Percentiles rank a stretch among this genome's conserved stretches.
These are phyloP conservation scores for Saturnispora sekii DNA, from an alignment of 805 yeast genomes.

Conservation along the genomic window DNA sequence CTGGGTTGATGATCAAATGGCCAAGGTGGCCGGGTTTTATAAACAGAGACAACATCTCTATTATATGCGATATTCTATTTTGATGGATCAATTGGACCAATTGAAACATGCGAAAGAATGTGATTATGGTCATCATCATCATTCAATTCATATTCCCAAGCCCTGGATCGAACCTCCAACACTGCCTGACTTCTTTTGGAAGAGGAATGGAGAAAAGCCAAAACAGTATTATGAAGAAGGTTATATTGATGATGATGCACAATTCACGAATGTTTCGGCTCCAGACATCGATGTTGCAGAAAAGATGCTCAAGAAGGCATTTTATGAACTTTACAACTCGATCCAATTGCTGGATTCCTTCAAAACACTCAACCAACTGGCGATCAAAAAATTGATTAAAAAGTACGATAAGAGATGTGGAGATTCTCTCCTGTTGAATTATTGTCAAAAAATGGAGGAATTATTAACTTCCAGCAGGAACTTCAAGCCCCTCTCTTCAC, in stretches of 20 bases:
- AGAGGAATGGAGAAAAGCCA: conserved; percentile 19
- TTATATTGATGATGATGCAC: conserved; percentile 15
- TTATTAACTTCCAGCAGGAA: conserved; percentile 24
- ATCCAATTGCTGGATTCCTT: conserved; percentile 61
- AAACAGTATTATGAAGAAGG: conserved; percentile 27
- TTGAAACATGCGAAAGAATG: conserved; percentile 24
- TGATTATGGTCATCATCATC: background rate
- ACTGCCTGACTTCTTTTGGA: conserved; percentile 30
- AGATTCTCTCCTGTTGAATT: conserved; percentile 33
- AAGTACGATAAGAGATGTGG: conserved; percentile 74
- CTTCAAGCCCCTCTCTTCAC: background rate
- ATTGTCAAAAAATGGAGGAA: conserved; percentile 46
- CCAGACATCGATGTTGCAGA: conserved; percentile 35
- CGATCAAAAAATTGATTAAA: conserved; percentile 78
- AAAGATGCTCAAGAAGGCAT: conserved; percentile 57
- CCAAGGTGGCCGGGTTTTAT: conserved; percentile 53
- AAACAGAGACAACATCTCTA: conserved; percentile 49
- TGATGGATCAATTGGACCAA: conserved; percentile 62
- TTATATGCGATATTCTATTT: conserved; percentile 43
- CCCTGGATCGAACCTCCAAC: conserved; percentile 23
- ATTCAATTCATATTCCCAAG: background rate
- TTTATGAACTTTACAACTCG: conserved; percentile 63
- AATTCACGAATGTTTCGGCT: conserved; percentile 9
- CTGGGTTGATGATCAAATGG: conserved; percentile 59
- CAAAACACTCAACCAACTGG: conserved; percentile 71